Evolutionary conservation across 441 rosid genomes (phyloP).

Genomic region (Sinapis alba): DNA sequence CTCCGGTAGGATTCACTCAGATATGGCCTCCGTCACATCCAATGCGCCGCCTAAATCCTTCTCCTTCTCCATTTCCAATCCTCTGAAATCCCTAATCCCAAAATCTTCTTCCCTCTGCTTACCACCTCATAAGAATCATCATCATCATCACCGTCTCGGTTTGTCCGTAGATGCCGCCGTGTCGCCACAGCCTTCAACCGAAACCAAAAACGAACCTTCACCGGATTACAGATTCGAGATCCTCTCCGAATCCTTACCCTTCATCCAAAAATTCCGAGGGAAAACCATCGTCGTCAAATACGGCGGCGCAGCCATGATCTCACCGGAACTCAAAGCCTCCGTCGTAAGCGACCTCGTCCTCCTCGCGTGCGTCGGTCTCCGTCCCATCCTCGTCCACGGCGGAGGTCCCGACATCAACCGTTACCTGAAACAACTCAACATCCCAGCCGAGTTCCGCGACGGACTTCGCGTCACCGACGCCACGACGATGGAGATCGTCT

Average conservation of each 20-base stretch:
- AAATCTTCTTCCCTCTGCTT: constrained; percentile 32
- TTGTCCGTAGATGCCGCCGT: constrained; percentile 33
- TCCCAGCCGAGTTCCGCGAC: constrained; percentile 74
- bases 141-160: constrained; percentile 6
- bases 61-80: constrained; percentile 20
- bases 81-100: constrained; percentile 15
- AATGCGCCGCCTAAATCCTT: constrained; percentile 22
- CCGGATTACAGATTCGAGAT: constrained; percentile 62
- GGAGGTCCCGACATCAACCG: constrained; percentile 92
- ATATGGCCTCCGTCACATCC: constrained; percentile 37
- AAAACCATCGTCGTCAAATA: constrained; percentile 89
- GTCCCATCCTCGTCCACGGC: constrained; percentile 90
- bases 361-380: constrained; percentile 86
- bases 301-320: constrained; percentile 95
- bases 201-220: constrained; percentile 13
- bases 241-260: constrained; percentile 86
- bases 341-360: constrained; percentile 84
- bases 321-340: constrained; percentile 69
- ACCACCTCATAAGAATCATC: constrained; percentile 11
- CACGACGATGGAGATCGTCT: constrained; percentile 87
- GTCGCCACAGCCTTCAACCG: constrained; percentile 16
- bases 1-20: constrained; percentile 7
- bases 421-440: constrained; percentile 73
- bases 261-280: constrained; percentile 86
- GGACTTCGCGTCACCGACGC: constrained; percentile 95